phyloP scores from a whole-genome alignment of 23 red algal species.

The Gracilaria vermiculophylla region DNA sequence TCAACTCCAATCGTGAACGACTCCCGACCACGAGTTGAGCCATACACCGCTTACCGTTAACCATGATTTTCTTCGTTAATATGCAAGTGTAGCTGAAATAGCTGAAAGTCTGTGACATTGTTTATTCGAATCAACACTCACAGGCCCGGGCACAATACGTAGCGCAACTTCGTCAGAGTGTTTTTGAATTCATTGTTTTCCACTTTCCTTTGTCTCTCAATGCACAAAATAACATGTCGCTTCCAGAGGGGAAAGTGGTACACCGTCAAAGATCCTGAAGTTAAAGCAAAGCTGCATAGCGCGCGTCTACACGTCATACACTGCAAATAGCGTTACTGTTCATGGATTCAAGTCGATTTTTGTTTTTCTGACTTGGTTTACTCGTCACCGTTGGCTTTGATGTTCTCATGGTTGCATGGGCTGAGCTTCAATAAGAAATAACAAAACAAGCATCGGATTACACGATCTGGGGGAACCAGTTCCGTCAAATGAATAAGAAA shows the following conservation, averaged over 20 bases:
- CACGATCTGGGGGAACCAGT: not conserved
- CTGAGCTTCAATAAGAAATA: not conserved
- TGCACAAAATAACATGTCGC: too few relatives aligned
- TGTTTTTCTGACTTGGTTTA: not conserved
- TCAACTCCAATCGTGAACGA: slow-evolving; percentile 16
- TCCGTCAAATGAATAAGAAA: not conserved
- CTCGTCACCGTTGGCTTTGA: not conserved
- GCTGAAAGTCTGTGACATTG: not conserved
- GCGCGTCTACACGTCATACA: not conserved
- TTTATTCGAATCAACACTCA: not conserved
- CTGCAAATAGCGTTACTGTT: not conserved
- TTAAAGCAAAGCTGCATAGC: not conserved
- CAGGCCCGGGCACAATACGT: not conserved
- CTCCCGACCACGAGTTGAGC: not conserved
- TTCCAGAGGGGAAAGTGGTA: not conserved
- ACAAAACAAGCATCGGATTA: not conserved
- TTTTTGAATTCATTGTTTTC: not conserved
- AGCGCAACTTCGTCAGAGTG: not conserved
- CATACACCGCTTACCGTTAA: slow-evolving; percentile 22
- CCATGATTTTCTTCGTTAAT: not conserved
- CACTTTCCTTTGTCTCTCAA: not conserved
- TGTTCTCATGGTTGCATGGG: not conserved
- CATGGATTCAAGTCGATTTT: not conserved
- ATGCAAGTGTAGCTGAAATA: not conserved
- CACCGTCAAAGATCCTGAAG: not conserved